phyloP scores from a whole-genome alignment of 345 rosid genomes.

The Salix dunnii region DNA sequence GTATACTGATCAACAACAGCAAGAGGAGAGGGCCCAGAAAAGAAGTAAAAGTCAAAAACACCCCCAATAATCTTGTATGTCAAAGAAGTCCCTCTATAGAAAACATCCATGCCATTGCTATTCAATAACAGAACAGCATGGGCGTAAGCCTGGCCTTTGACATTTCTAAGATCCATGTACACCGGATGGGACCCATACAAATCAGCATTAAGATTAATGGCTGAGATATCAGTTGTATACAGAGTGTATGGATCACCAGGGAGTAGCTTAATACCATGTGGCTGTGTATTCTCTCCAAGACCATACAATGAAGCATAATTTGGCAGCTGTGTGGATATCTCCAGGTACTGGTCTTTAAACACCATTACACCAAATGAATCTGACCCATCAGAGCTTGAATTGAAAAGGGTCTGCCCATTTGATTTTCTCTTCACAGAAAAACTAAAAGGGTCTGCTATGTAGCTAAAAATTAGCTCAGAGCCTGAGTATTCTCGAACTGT shows the following conservation, averaged over 20 bases:
- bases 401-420: conserved; percentile 73
- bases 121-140: conserved; percentile 81
- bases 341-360: conserved; percentile 94
- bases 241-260: conserved; percentile 94
- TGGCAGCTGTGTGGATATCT: conserved; percentile 81
- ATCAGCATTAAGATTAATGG: conserved; percentile 78
- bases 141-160: conserved; percentile 51
- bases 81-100: conserved; percentile 72
- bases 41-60: conserved; percentile 85
- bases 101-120: conserved; percentile 97
- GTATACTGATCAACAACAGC: conserved; percentile 86
- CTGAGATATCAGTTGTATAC: conserved; percentile 78
- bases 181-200: conserved; percentile 93
- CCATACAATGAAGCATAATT: conserved; percentile 85
- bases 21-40: conserved; percentile 75
- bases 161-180: conserved; percentile 94
- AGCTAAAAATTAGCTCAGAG: conserved; percentile 57
- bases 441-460: conserved; percentile 70
- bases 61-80: conserved; percentile 95
- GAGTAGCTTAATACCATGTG: conserved; percentile 80
- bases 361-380: conserved; percentile 60
- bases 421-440: conserved; percentile 85
- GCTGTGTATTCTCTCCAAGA: conserved; percentile 90
- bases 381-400: conserved; percentile 51
- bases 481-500: conserved; percentile 56